Evolutionary conservation across 78 protist species (phyloP).

Genomic region (Dictyostelium firmibasis): DNA sequence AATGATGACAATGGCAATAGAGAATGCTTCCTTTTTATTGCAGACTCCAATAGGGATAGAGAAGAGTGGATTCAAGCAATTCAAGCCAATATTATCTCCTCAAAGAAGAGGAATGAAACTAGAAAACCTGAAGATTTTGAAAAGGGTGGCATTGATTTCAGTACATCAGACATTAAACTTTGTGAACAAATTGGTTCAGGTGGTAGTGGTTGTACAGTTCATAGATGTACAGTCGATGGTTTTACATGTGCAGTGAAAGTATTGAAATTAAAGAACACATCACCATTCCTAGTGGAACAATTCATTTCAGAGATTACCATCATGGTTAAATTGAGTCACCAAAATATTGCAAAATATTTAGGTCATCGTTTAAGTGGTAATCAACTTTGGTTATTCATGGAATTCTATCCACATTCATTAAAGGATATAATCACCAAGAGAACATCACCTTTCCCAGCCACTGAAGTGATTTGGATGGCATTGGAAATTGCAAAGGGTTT

Average conservation of each 20-base stretch:
- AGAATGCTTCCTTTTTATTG: not conserved
- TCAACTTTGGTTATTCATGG: constrained; percentile 73
- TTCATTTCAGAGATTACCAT: constrained; percentile 53
- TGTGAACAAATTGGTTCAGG: constrained; percentile 72
- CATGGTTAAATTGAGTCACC: constrained; percentile 56
- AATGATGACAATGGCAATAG: not conserved
- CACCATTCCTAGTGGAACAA: constrained; percentile 18
- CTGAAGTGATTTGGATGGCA: constrained; percentile 51
- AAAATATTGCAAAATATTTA: constrained; percentile 68
- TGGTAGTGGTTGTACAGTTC: constrained; percentile 76
- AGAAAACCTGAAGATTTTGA: constrained; percentile 10
- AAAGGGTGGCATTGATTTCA: constrained; percentile 62
- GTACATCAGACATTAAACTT: constrained; percentile 23
- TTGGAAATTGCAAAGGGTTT: constrained; percentile 74
- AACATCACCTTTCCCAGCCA: constrained; percentile 41
- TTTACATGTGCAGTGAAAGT: constrained; percentile 80
- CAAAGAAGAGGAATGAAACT: not conserved
- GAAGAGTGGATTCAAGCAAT: constrained; percentile 44
- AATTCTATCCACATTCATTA: constrained; percentile 69
- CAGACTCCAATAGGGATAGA: constrained; percentile 36
- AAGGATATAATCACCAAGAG: constrained; percentile 60
- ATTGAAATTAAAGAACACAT: constrained; percentile 35
- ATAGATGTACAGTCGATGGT: constrained; percentile 77
- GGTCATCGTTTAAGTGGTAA: constrained; percentile 55
- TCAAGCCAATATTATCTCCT: not conserved